A percentile compares a stretch with the other conserved stretches of the same genome.
Conservation (phyloP, 2,329 filamentous ascomycete species). For the Aspergillus sp. region DNA sequence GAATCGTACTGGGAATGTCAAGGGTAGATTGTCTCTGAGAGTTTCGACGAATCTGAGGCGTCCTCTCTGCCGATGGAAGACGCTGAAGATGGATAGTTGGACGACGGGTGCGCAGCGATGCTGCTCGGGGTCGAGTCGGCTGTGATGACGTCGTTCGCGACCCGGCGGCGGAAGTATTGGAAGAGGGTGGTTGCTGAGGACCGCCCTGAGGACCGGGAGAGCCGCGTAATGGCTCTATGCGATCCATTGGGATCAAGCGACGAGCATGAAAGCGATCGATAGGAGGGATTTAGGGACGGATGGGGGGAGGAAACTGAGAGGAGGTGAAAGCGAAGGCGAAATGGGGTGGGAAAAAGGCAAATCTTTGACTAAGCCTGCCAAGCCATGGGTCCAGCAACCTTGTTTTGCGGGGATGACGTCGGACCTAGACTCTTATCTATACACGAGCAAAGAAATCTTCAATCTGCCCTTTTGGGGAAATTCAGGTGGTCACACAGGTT, state of each 20-base stretch:
- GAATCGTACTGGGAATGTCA: constrained; percentile 5
- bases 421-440: background rate
- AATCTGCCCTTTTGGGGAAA: background rate
- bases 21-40: background rate
- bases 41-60: constrained; percentile 10
- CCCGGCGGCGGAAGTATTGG: constrained; percentile 11
- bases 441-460: background rate
- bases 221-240: constrained; percentile 33
- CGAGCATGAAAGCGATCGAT: background rate
- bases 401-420: constrained; percentile 5
- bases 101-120: constrained; percentile 25
- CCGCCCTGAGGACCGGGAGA: constrained; percentile 7
- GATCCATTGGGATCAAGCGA: constrained; percentile 33
- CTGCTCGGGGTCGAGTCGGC: constrained; percentile 18
- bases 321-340: background rate
- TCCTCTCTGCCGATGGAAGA: constrained; percentile 11
- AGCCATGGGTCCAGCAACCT: background rate
- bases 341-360: background rate
- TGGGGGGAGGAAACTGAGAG: background rate
- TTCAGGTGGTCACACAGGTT: no score
- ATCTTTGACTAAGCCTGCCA: constrained; percentile 2
- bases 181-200: constrained; percentile 7
- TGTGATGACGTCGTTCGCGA: constrained; percentile 19
- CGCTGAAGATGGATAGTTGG: constrained; percentile 31
- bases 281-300: background rate